A percentile compares a stretch with the other conserved stretches of the same genome.
Evolutionary conservation across 1,139 yeast genomes (phyloP).

Genomic region (Sugiyamaella neomexicana): DNA sequence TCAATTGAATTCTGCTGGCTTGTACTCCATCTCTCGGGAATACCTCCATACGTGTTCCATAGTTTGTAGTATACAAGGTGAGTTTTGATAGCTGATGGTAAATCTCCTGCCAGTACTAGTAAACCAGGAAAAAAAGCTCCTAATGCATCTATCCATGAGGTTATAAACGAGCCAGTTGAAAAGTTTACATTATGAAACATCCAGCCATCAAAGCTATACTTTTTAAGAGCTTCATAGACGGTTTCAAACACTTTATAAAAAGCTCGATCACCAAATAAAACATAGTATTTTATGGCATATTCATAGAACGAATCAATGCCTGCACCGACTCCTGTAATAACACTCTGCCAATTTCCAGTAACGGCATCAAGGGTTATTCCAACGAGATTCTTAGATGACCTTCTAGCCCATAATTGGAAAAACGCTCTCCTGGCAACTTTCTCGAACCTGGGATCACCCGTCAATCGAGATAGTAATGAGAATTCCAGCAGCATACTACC

Average conservation of each 20-base stretch:
- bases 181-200: constrained; percentile 61
- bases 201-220: constrained; percentile 53
- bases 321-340: constrained; percentile 82
- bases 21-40: constrained; percentile 86
- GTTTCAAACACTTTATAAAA: constrained; percentile 63
- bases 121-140: constrained; percentile 89
- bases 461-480: constrained; percentile 66
- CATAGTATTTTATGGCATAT: constrained; percentile 75
- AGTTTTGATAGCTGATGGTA: constrained; percentile 60
- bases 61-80: constrained; percentile 71
- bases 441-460: constrained; percentile 74
- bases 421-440: constrained; percentile 61
- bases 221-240: constrained; percentile 54
- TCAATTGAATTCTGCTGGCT: constrained; percentile 27
- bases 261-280: constrained; percentile 66
- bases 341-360: constrained; percentile 57
- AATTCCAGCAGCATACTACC: constrained; percentile 80
- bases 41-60: constrained; percentile 77
- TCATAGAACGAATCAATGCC: constrained; percentile 93
- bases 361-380: constrained; percentile 78
- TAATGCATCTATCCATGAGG: constrained; percentile 80
- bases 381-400: constrained; percentile 61
- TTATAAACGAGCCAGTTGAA: constrained; percentile 51
- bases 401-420: constrained; percentile 66
- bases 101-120: constrained; percentile 74